Percentiles rank a stretch among this genome's conserved stretches.
Conservation (phyloP, 257 asterid species). For the Lithospermum erythrorhizon region DNA sequence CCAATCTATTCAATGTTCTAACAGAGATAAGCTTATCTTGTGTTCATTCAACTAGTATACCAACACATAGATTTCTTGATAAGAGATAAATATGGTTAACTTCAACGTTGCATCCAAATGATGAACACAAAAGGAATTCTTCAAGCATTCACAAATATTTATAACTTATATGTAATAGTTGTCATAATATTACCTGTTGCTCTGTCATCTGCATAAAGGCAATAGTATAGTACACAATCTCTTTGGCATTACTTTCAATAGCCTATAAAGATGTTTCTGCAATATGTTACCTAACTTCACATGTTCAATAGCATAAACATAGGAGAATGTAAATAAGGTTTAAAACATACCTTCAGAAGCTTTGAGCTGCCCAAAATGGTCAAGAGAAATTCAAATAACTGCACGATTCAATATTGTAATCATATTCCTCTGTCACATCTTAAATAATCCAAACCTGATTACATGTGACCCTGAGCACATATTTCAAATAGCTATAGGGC, state of each 20-base stretch:
- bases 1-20: background rate
- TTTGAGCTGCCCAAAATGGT: constrained; percentile 70
- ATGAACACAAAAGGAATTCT: background rate
- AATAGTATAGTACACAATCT: constrained; percentile 71
- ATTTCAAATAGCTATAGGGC: background rate
- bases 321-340: constrained; percentile 9
- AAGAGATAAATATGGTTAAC: too few relatives aligned
- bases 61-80: background rate
- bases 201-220: constrained; percentile 92
- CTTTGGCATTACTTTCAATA: constrained; percentile 58
- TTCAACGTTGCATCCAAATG: background rate
- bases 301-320: constrained; percentile 1
- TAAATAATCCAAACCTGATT: background rate
- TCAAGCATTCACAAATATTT: constrained; percentile 1
- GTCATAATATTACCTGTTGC: constrained; percentile 54
- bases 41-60: background rate
- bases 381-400: constrained; percentile 81
- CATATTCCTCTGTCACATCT: background rate
- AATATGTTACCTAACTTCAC: background rate
- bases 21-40: background rate
- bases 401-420: constrained; percentile 23
- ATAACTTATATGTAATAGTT: background rate
- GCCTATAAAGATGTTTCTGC: constrained; percentile 31
- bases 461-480: background rate
- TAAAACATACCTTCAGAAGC: constrained; percentile 56